Evolutionary conservation across 75 land plant species (phyloP).

Genomic region (Adiantum capillusveneris): DNA sequence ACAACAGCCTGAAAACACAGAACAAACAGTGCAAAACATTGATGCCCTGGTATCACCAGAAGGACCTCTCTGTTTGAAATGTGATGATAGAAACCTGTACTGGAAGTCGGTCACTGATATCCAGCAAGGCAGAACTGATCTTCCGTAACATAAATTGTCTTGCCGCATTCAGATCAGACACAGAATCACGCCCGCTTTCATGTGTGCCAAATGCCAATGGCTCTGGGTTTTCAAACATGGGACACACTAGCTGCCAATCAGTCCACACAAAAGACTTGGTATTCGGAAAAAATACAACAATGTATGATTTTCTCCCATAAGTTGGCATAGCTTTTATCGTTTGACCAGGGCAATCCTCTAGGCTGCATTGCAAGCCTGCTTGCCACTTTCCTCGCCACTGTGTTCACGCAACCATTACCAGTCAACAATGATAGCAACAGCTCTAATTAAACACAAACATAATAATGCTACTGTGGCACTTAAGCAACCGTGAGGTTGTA

Average conservation of each 20-base stretch:
- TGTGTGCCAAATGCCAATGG: constrained; percentile 72
- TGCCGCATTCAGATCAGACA: constrained; percentile 55
- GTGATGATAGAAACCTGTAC: constrained; percentile 31
- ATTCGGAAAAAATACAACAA: constrained; percentile 63
- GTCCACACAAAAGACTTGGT: constrained; percentile 70
- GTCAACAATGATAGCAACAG: too few species aligned
- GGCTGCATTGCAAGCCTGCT: constrained; percentile 71
- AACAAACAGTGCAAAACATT: neutral
- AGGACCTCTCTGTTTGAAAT: neutral
- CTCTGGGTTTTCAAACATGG: constrained; percentile 63
- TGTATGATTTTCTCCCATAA: constrained; percentile 62
- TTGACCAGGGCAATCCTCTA: constrained; percentile 68
- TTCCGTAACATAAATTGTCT: constrained; percentile 59
- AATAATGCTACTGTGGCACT: too few species aligned
- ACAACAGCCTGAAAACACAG: constrained; percentile 50
- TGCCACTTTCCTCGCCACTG: constrained; percentile 98
- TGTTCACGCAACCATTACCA: neutral
- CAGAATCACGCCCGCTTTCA: constrained; percentile 44
- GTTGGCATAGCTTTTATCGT: constrained; percentile 77
- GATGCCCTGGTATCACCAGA: neutral
- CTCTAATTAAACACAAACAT: too few species aligned
- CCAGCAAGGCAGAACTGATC: constrained; percentile 67
- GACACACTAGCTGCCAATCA: constrained; percentile 48
- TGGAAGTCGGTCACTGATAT: constrained; percentile 71
- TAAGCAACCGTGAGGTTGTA: too few species aligned